Evolutionary conservation across 2,329 filamentous ascomycete species (phyloP).

Genomic region (Aureobasidium mangrovei): DNA sequence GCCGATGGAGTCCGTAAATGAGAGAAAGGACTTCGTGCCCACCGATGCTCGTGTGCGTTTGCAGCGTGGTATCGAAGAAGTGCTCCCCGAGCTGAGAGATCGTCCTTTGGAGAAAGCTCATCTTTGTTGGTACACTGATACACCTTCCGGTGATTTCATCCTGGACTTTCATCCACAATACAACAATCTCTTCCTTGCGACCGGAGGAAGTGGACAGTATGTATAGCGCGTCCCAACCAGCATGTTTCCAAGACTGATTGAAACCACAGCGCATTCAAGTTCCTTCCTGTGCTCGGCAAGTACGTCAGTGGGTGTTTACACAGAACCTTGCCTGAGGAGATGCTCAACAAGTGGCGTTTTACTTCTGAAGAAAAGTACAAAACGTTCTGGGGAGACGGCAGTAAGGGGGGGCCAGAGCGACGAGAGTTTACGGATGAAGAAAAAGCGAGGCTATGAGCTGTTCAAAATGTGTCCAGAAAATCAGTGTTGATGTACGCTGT

Average conservation of each 20-base stretch:
- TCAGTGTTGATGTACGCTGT: too few species aligned
- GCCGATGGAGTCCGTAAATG: neutral
- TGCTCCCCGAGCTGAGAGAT: slow-evolving; percentile 17
- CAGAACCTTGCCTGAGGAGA: neutral
- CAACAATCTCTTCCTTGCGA: slow-evolving; percentile 44
- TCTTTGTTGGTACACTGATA: slow-evolving; percentile 46
- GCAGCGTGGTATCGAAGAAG: neutral
- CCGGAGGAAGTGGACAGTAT: slow-evolving; percentile 47
- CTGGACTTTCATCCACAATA: slow-evolving; percentile 39
- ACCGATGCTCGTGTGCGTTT: neutral
- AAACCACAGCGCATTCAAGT: slow-evolving; percentile 20
- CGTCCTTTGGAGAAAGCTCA: slow-evolving; percentile 34
- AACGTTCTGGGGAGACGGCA: neutral
- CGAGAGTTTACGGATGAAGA: neutral
- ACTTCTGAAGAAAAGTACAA: too few species aligned
- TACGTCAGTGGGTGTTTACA: slow-evolving; percentile 17
- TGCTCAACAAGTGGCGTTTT: neutral
- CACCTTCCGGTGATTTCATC: slow-evolving; percentile 43
- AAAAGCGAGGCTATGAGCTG: neutral
- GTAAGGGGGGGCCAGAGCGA: neutral
- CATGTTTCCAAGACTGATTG: neutral
- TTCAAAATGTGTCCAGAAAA: too few species aligned
- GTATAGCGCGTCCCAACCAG: neutral
- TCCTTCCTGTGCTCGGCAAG: slow-evolving; percentile 19
- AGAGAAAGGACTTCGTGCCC: slow-evolving; percentile 19